Evolutionary conservation across 2,329 filamentous ascomycete genomes (phyloP), one percentile per base, ranked within the genome.

Genomic region (Alternaria panax): DNA sequence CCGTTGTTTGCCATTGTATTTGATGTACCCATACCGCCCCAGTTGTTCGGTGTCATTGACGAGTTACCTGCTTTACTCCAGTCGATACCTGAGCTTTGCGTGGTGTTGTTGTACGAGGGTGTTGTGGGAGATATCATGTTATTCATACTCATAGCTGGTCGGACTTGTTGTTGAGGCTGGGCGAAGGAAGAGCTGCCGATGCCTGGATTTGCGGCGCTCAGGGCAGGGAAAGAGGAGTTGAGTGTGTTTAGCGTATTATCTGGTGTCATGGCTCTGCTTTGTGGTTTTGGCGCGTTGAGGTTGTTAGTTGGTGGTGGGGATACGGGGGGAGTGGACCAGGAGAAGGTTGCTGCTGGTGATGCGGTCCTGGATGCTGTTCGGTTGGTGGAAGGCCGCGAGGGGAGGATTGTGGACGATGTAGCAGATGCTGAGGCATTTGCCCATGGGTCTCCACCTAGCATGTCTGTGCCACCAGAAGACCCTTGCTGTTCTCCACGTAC

Each of bases 401-500:
- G 74, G 5, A 77, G 63, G 24, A 67, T 61, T 6, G 73, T 68
- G 3, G 74, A 73, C 2, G 72, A 69, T 9, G 74, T 67, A 22
- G 73, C 68, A n/a, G 75, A 70, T 3, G 73, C 58, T 25, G 78
- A 64, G 24, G 74, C 68, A 42, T 75, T 72, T 34, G 71, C 77
- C 81, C 81, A 83, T 47, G 80, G 72, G 59, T 76, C 74, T 24
- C 81, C 80, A 63, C 82, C 79, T 32, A 74, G 65, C 71, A 76
- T 75, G 38, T 82, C 78, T 48, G 71, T 72, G 12, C 73, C 72
- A 16, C 70, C 66, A 47, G 69, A 57, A 73, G 78, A 27, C 72
- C 79, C 46, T 36, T 70, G 67, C n/a, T 83, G 81, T 56, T 86
- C 87, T 8, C 94, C 94, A 71, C 96, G 92, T 51, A 99, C 93